Evolutionary conservation across 2,329 filamentous ascomycete species (phyloP).

Genomic region (Ceratocystis eucalypticola): DNA sequence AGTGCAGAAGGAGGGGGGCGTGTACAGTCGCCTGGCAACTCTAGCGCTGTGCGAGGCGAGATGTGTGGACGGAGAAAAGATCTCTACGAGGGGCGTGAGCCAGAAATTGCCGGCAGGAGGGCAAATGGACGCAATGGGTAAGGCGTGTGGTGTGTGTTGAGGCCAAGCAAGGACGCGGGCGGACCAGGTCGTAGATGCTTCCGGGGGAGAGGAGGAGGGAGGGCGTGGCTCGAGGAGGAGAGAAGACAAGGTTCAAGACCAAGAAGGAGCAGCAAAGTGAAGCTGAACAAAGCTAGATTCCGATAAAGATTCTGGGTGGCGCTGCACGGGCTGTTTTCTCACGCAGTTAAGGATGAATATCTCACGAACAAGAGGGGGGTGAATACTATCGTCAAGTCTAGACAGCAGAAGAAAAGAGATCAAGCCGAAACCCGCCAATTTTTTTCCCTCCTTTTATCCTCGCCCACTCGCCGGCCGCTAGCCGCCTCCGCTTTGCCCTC

Average conservation of each 20-base stretch:
- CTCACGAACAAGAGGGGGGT: not conserved
- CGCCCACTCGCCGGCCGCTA: not conserved
- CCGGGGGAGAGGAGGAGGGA: not conserved
- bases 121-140: not conserved
- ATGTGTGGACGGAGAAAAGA: not conserved
- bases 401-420: constrained; percentile 4
- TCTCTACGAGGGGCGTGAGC: not conserved
- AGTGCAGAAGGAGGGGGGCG: constrained; percentile 4
- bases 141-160: constrained; percentile 3
- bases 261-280: constrained; percentile 7
- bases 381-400: not conserved
- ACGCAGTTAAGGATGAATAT: not conserved
- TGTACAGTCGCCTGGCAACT: not conserved
- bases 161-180: not conserved
- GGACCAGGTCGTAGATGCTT: constrained; percentile 5
- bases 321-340: constrained; percentile 5
- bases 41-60: not conserved
- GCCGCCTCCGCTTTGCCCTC: not conserved
- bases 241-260: constrained; percentile 3
- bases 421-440: not conserved
- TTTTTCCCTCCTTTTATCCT: constrained; percentile 12
- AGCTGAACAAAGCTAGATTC: not conserved
- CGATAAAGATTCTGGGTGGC: not conserved
- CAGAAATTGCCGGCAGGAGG: not conserved
- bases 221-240: constrained; percentile 11